phyloP scores from a whole-genome alignment of 2,329 filamentous ascomycete species.

The Sporothrix sp. region DNA sequence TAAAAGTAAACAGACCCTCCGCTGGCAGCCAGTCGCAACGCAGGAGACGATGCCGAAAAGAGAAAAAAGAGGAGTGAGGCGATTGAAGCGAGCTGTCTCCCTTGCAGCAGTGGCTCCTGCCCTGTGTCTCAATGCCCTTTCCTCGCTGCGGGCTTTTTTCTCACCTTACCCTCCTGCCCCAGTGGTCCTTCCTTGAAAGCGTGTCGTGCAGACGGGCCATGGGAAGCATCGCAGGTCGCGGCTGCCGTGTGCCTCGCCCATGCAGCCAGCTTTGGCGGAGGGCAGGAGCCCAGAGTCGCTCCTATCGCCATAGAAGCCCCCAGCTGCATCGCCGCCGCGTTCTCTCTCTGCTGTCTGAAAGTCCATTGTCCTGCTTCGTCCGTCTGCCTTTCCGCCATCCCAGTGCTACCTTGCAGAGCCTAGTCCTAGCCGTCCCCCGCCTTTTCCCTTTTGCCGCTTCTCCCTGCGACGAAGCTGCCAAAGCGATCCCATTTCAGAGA shows the following conservation, averaged over 20 bases:
- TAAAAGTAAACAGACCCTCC: not conserved
- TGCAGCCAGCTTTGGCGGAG: no score
- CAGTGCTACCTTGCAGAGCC: not conserved
- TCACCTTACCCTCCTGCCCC: conserved; percentile 1
- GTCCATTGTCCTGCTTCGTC: conserved; percentile 1
- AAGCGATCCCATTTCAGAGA: no score
- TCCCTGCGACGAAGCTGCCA: conserved; percentile 1
- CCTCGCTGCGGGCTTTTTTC: not conserved
- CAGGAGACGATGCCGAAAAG: no score
- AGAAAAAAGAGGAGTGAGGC: no score
- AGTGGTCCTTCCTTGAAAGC: no score
- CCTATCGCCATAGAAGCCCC: not conserved
- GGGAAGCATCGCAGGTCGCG: no score
- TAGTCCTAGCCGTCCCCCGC: no score
- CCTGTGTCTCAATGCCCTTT: not conserved
- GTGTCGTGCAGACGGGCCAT: no score
- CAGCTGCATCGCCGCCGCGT: not conserved
- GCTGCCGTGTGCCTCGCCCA: not conserved
- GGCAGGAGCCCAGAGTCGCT: not conserved
- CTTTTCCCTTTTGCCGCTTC: conserved; percentile 1
- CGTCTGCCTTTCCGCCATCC: not conserved
- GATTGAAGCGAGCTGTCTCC: no score
- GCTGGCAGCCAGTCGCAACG: not conserved
- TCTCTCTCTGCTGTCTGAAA: not conserved
- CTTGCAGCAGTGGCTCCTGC: not conserved